Conservation (phyloP, 345 rosid genomes). For the Eucalyptus marginata region DNA sequence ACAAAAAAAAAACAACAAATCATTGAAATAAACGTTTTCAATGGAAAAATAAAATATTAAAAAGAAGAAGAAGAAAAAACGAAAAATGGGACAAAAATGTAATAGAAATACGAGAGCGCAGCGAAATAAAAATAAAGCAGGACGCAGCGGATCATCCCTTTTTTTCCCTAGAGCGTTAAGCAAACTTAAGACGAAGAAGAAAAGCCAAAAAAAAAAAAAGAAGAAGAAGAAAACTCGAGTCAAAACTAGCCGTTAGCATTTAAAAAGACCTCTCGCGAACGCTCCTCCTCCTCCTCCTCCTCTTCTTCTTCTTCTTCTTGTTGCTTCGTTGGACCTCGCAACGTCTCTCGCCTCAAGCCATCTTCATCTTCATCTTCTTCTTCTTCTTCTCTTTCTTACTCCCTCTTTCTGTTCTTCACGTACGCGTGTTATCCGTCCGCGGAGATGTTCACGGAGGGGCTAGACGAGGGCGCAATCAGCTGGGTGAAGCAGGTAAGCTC, state of each 20-base stretch:
- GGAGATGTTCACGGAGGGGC: conserved; percentile 49
- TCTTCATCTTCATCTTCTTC: not conserved
- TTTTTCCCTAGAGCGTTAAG: not conserved
- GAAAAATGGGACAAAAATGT: not conserved
- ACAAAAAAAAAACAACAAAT: not conserved
- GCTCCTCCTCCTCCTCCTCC: not conserved
- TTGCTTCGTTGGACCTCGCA: not conserved
- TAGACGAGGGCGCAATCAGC: conserved; percentile 57
- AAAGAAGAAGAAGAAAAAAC: not conserved
- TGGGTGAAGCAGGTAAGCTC: conserved; percentile 61
- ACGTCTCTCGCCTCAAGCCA: not conserved
- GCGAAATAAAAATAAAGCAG: not conserved
- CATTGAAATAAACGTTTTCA: not conserved
- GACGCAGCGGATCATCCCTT: not conserved
- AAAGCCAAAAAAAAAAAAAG: not conserved
- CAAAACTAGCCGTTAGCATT: conserved; percentile 68
- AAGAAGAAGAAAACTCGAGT: not conserved
- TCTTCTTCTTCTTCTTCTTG: not conserved
- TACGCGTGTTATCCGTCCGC: not conserved
- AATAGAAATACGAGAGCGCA: not conserved
- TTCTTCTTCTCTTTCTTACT: not conserved
- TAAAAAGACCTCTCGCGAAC: not conserved
- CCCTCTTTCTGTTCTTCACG: not conserved
- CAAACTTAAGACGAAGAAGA: not conserved
- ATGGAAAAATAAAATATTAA: rapidly evolving